Base-by-base conservation (phyloP, 2,329 filamentous ascomycete species). In the Aspergillus floridensis region DNA sequence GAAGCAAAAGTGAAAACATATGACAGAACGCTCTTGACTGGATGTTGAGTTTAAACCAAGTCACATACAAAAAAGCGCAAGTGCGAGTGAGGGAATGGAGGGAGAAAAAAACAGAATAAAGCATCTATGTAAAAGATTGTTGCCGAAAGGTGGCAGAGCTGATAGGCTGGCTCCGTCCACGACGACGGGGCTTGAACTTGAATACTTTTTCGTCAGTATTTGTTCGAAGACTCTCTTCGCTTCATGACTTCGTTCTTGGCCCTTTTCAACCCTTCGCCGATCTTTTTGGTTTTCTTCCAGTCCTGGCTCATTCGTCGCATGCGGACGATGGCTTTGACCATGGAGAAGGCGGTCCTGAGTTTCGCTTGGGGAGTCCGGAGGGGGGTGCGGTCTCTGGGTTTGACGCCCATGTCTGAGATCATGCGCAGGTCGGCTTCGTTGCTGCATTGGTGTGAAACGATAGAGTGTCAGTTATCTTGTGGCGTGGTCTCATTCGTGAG, bases 371-470 rank as follows among this genome's bases (percentile, higher is more conserved):
- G 72, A 48, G 68, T 68, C 56, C 73, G 70, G 59, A 70, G 57
- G 61, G 67, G 68, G 32, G 58, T 66, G 50, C 69, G 67, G 35
- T 70, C 70, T 35, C 70, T 72, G 31, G 74, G 77, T 35, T 81
- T 83, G 63, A 91, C 86, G 63, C 90, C 91, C 81, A 97, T 96
- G 67, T 90, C 85, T 67, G 89, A 86, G 63, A 98, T 87, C 71
- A 97, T 89, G 55, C 88, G 86, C 60, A 98, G 87, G 74, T 98
- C 92, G 61, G 91, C 90, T 75, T 93, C 89, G 80, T 98, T 99
- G 80, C 95, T 98, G 75, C 74, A 58, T 26, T 29, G 26, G 12
- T 12, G 14, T 10, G 32, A 11, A 53, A n/a, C n/a, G 8, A 55
- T 60, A 61, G 70, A 69, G 72, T 68, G 65, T 63, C 71, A 63